Conservation (phyloP, 1,284 basidiomycete genomes). For the Pholiota adiposa region DNA sequence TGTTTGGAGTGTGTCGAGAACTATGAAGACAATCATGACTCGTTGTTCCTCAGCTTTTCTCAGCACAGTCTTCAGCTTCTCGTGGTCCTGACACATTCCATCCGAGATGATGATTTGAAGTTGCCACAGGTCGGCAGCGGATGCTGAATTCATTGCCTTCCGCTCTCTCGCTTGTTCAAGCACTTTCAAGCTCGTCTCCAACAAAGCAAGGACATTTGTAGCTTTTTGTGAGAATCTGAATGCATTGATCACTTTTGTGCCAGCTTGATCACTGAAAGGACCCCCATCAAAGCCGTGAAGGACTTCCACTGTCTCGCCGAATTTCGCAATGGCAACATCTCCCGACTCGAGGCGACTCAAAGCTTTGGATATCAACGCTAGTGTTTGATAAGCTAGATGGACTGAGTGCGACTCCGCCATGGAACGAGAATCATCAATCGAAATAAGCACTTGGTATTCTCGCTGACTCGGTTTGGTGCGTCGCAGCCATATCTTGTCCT, state of each 20-base stretch:
- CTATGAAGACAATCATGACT: slow-evolving; percentile 96
- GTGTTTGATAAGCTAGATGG: slow-evolving; percentile 93
- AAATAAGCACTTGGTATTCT: slow-evolving; percentile 95
- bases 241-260: slow-evolving; percentile 79
- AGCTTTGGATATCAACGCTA: slow-evolving; percentile 91
- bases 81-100: slow-evolving; percentile 97
- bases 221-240: slow-evolving; percentile 93
- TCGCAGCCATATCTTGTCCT: slow-evolving; percentile 99
- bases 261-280: slow-evolving; percentile 79
- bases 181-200: slow-evolving; percentile 83
- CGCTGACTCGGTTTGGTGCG: slow-evolving; percentile 92
- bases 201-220: slow-evolving; percentile 87
- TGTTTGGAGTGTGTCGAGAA: slow-evolving; percentile 86
- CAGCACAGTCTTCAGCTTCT: slow-evolving; percentile 78
- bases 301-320: slow-evolving; percentile 88
- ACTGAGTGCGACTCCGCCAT: slow-evolving; percentile 96
- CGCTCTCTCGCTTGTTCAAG: slow-evolving; percentile 79
- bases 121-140: slow-evolving; percentile 93
- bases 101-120: slow-evolving; percentile 99
- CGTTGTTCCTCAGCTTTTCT: slow-evolving; percentile 89
- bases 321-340: slow-evolving; percentile 90
- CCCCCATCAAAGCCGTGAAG: slow-evolving; percentile 86
- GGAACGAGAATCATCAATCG: slow-evolving; percentile 94
- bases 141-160: slow-evolving; percentile 58
- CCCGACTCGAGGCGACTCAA: slow-evolving; percentile 94